Evolutionary conservation across 208 protist genomes (phyloP), one percentile per base, ranked within the genome.

Genomic region (Trypanosoma cruzi): DNA sequence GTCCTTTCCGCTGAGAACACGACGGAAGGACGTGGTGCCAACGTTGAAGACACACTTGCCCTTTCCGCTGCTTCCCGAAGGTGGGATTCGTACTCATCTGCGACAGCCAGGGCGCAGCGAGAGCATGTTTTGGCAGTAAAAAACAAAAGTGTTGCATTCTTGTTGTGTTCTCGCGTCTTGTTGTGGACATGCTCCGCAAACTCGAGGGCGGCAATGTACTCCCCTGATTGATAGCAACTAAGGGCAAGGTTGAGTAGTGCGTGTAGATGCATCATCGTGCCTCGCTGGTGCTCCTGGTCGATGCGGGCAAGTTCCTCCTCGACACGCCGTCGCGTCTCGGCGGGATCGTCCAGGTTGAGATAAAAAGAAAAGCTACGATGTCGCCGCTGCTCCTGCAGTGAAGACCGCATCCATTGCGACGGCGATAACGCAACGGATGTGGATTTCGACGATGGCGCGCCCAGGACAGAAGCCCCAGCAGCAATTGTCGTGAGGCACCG

Each of bases 111-210:
- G 28, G 77, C 69, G 57, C 81, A 87, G 11, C 57, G 29, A 18
- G 81, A 72, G 42, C 79, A 87, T 14, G 89, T 94, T n/a, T 68
- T 84, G 5, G 89, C 77, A 13, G 89, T 92, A 57, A 94, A 84
- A 68, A 81, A 94, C 2, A 88, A 60, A 29, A 94, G 62, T 2
- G 85, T 86, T 0, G 85, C 86, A 40, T 79, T 78, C 4, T 53
- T 56, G 64, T 85, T 85, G 64, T 79, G 64, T 16, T 59, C 66
- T 34, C 75, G 57, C 8, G 85, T 82, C 63, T 82, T 83, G 24
- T 81, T 42, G 68, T 94, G 89, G 4, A 78, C 77, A 60, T 84
- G 75, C 64, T 84, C 70, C 32, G 84, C 89, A 26, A 86, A 71
- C 11, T 85, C 75, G 10, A 63, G 73, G 14, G 89, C 89, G 20